These are phyloP conservation scores for Achaetomium macrosporum DNA, from an alignment of 2,329 filamentous ascomycete genomes.

Conservation along the genomic window DNA sequence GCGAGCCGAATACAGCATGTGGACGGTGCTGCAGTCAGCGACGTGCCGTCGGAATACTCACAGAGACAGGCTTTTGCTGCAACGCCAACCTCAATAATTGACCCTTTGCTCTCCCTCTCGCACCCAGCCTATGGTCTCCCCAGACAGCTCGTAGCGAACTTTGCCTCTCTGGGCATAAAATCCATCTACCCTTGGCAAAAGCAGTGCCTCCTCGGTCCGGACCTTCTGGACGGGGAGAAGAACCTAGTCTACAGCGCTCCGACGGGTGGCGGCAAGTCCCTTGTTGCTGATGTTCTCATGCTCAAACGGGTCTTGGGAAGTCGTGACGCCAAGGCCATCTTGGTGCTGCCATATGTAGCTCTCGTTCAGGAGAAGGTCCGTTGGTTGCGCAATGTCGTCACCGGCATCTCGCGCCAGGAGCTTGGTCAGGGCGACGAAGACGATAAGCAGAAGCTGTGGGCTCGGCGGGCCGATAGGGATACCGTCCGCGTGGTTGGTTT, in stretches of 20 bases:
- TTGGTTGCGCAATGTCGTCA: constrained; percentile 63
- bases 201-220: constrained; percentile 62
- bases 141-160: constrained; percentile 54
- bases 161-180: constrained; percentile 60
- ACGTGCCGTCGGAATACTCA: constrained; percentile 45
- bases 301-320: constrained; percentile 63
- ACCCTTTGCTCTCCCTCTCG: constrained; percentile 54
- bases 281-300: constrained; percentile 69
- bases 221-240: constrained; percentile 57
- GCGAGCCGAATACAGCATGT: constrained; percentile 23
- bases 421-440: constrained; percentile 28
- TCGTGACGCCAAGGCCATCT: constrained; percentile 59
- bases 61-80: constrained; percentile 48
- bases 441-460: constrained; percentile 41
- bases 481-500: constrained; percentile 63
- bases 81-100: constrained; percentile 46
- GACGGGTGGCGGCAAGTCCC: constrained; percentile 71
- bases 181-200: constrained; percentile 77
- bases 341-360: constrained; percentile 72
- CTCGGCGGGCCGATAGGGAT: constrained; percentile 50
- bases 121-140: constrained; percentile 61
- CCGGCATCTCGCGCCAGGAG: constrained; percentile 46
- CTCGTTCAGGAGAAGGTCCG: constrained; percentile 74
- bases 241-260: constrained; percentile 77
- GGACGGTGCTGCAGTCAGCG: background rate